Evolutionary conservation across 2,329 filamentous ascomycete species (phyloP).

Genomic region (Aspergillus ochraceoroseus): DNA sequence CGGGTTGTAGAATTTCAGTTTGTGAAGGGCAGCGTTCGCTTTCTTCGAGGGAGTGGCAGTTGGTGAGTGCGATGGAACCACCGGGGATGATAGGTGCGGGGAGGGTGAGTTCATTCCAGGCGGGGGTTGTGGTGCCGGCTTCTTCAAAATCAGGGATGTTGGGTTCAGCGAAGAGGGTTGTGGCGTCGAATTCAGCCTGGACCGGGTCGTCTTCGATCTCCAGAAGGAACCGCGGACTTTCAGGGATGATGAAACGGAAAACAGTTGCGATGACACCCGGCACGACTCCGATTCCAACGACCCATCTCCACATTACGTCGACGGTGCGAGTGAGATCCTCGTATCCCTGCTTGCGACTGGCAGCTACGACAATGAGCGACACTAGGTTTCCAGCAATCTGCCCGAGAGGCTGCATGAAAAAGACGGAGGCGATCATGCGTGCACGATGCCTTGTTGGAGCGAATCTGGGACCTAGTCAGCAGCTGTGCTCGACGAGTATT

Average conservation of each 20-base stretch:
- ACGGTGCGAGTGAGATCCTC: slow-evolving; percentile 40
- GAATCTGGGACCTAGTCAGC: slow-evolving; percentile 35
- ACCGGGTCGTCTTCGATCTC: slow-evolving; percentile 60
- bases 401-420: slow-evolving; percentile 65
- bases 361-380: slow-evolving; percentile 46
- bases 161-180: slow-evolving; percentile 51
- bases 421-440: slow-evolving; percentile 64
- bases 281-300: slow-evolving; percentile 61
- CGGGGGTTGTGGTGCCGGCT: slow-evolving; percentile 13
- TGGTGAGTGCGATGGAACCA: slow-evolving; percentile 23
- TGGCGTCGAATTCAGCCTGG: slow-evolving; percentile 56
- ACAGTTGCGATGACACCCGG: slow-evolving; percentile 60
- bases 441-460: slow-evolving; percentile 57
- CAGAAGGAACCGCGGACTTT: slow-evolving; percentile 61
- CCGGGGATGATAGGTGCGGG: slow-evolving; percentile 5
- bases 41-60: slow-evolving; percentile 23
- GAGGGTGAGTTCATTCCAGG: slow-evolving; percentile 17
- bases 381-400: slow-evolving; percentile 62
- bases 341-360: slow-evolving; percentile 23
- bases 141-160: slow-evolving; percentile 11
- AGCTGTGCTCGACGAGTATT: too few relatives aligned
- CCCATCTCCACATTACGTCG: slow-evolving; percentile 63
- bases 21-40: slow-evolving; percentile 22
- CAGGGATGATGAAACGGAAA: slow-evolving; percentile 63
- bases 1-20: slow-evolving; percentile 29